A percentile compares a stretch with the other conserved stretches of the same genome.
These are phyloP conservation scores for Fusarium brevicatenulatum DNA, from an alignment of 2,329 filamentous ascomycete genomes.

Conservation along the genomic window DNA sequence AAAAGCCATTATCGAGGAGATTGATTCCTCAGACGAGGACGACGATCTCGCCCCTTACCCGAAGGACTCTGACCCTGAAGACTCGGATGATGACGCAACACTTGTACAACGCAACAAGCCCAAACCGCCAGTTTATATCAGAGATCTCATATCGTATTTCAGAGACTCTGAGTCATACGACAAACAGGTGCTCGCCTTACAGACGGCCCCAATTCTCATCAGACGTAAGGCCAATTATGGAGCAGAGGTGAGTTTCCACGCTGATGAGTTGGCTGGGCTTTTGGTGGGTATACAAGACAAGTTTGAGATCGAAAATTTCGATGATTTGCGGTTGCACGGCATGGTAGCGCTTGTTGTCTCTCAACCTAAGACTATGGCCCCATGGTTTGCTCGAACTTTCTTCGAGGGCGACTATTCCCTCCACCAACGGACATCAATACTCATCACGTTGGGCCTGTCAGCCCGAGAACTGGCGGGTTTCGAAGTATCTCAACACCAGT, in stretches of 20 bases:
- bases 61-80: conserved; percentile 89
- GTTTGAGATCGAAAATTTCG: conserved; percentile 82
- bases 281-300: conserved; percentile 86
- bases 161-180: conserved; percentile 87
- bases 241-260: conserved; percentile 85
- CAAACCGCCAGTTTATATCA: conserved; percentile 87
- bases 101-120: conserved; percentile 85
- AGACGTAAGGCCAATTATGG: conserved; percentile 90
- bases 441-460: conserved; percentile 83
- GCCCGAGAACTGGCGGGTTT: conserved; percentile 87
- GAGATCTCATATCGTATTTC: conserved; percentile 82
- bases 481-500: conserved; percentile 64
- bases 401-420: conserved; percentile 94
- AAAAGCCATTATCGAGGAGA: conserved; percentile 71
- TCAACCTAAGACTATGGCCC: conserved; percentile 79
- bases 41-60: conserved; percentile 80
- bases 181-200: conserved; percentile 80
- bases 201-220: conserved; percentile 81
- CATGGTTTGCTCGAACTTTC: conserved; percentile 85
- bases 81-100: conserved; percentile 93
- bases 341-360: conserved; percentile 85
- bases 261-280: conserved; percentile 79
- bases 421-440: conserved; percentile 81
- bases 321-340: conserved; percentile 78
- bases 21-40: conserved; percentile 69